These are phyloP conservation scores for Exserohilum turcica DNA, from an alignment of 2,329 filamentous ascomycete genomes.

Conservation along the genomic window DNA sequence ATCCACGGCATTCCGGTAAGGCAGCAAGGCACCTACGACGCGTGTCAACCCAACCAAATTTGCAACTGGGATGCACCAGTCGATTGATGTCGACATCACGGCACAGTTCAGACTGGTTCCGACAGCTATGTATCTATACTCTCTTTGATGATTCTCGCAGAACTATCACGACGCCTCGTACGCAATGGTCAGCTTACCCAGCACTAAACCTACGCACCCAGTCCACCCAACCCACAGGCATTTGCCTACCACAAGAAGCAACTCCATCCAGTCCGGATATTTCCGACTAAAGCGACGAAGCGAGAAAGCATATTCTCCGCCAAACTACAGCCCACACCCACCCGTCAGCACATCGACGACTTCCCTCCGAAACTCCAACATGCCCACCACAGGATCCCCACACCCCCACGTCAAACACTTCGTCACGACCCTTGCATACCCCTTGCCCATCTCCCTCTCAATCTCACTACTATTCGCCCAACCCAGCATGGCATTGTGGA, in stretches of 20 bases:
- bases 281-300: background rate
- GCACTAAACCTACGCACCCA: too few species aligned
- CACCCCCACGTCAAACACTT: conserved; percentile 19
- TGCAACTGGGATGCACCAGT: too few species aligned
- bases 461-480: conserved; percentile 18
- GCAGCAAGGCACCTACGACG: background rate
- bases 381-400: conserved; percentile 11
- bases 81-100: too few species aligned
- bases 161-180: too few species aligned
- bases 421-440: conserved; percentile 15
- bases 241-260: too few species aligned
- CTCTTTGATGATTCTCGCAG: too few species aligned
- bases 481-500: conserved; percentile 16
- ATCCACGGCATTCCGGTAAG: background rate
- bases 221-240: too few species aligned
- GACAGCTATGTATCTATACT: too few species aligned
- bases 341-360: conserved; percentile 13
- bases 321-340: background rate
- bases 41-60: too few species aligned
- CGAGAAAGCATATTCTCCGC: background rate
- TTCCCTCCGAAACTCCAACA: conserved; percentile 18
- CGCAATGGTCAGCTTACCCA: too few species aligned
- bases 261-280: too few species aligned
- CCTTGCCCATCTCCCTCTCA: conserved; percentile 19
- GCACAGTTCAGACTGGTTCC: too few species aligned